A percentile compares a stretch with the other conserved stretches of the same genome.
Evolutionary conservation across 1,139 yeast genomes (phyloP).

Genomic region (Saccharomycopsis phalli): DNA sequence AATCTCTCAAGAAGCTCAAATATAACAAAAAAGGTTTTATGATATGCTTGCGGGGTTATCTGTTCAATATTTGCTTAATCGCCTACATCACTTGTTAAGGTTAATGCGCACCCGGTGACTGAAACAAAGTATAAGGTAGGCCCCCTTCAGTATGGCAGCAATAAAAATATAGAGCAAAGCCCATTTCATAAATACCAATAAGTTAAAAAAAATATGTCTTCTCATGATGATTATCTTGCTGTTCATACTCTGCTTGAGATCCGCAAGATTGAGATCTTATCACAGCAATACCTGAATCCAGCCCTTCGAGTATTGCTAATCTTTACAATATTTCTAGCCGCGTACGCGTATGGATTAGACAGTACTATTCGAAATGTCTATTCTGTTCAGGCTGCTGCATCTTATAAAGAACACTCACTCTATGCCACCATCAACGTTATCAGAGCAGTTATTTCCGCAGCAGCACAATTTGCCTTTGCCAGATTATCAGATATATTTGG

Average conservation of each 20-base stretch:
- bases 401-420: conserved; percentile 51
- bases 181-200: too few species aligned
- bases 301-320: conserved; percentile 28
- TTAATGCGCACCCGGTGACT: too few species aligned
- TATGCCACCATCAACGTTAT: conserved; percentile 58
- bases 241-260: conserved; percentile 25
- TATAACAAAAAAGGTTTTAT: conserved; percentile 9
- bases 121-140: too few species aligned
- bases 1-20: conserved; percentile 7
- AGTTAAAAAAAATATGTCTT: too few species aligned
- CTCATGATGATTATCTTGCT: not conserved
- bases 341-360: conserved; percentile 65
- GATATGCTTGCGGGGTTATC: too few species aligned
- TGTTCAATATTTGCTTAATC: too few species aligned
- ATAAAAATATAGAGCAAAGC: too few species aligned
- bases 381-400: conserved; percentile 47
- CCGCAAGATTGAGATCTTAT: conserved; percentile 35
- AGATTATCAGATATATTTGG: conserved; percentile 66
- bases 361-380: conserved; percentile 42
- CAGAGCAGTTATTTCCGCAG: conserved; percentile 59
- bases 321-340: conserved; percentile 45
- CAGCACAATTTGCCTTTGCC: conserved; percentile 63
- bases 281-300: conserved; percentile 28
- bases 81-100: too few species aligned
- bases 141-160: too few species aligned